phyloP scores from a whole-genome alignment of 1,284 basidiomycete genomes.

The Thelephora terrestris region DNA sequence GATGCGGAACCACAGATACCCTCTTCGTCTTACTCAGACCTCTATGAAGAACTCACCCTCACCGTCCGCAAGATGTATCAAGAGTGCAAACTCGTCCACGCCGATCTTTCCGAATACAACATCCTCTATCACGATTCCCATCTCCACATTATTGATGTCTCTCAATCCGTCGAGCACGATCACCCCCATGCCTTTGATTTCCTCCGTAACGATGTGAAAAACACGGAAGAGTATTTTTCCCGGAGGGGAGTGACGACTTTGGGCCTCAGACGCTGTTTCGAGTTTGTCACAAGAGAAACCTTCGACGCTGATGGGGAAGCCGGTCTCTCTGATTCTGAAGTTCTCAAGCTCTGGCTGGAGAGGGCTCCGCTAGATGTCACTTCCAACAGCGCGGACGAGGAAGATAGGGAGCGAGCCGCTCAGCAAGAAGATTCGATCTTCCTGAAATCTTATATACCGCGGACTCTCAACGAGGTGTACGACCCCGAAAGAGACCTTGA shows the following conservation, averaged over 20 bases:
- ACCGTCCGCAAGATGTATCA: constrained; percentile 83
- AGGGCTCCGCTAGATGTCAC: constrained; percentile 1
- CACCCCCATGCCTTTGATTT: constrained; percentile 97
- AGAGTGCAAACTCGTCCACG: constrained; percentile 90
- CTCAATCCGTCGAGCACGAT: constrained; percentile 97
- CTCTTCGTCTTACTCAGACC: constrained; percentile 36
- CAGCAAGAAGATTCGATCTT: constrained; percentile 81
- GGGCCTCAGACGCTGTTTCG: constrained; percentile 79
- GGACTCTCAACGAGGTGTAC: constrained; percentile 82
- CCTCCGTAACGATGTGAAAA: constrained; percentile 84
- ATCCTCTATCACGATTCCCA: constrained; percentile 78
- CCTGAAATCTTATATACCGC: constrained; percentile 85
- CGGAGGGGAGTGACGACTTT: constrained; percentile 68
- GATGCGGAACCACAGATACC: constrained; percentile 60
- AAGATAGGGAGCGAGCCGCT: constrained; percentile 9
- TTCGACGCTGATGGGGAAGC: constrained; percentile 25
- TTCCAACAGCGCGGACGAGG: constrained; percentile 11
- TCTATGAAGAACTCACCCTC: constrained; percentile 80
- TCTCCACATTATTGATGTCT: constrained; percentile 95
- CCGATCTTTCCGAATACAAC: constrained; percentile 98
- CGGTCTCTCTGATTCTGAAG: constrained; percentile 27
- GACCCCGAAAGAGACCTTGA: constrained; percentile 89
- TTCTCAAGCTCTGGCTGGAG: constrained; percentile 41
- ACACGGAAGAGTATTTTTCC: constrained; percentile 89
- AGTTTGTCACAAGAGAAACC: constrained; percentile 69